phyloP scores from a whole-genome alignment of 495 filamentous ascomycete species.

The Xylaria grammica region DNA sequence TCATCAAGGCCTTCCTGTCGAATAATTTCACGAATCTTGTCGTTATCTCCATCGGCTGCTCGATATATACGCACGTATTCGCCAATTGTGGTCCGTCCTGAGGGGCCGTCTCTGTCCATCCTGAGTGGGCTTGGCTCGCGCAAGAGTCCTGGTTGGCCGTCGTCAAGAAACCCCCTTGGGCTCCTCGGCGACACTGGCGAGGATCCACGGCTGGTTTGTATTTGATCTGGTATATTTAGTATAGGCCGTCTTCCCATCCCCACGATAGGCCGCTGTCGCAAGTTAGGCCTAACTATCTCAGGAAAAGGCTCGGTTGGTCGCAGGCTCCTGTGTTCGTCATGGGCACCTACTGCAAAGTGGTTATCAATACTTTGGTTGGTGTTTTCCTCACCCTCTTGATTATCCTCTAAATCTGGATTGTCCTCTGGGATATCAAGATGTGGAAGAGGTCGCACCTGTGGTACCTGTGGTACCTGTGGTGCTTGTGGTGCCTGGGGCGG shows the following conservation, averaged over 20 bases:
- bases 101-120: conserved; percentile 9
- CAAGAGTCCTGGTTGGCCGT: conserved; percentile 15
- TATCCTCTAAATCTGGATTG: conserved; percentile 20
- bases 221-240: conserved; percentile 22
- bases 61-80: conserved; percentile 58
- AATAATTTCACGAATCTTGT: conserved; percentile 65
- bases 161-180: conserved; percentile 15
- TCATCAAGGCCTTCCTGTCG: conserved; percentile 55
- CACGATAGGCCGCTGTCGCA: conserved; percentile 30
- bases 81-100: conserved; percentile 37
- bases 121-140: conserved; percentile 12
- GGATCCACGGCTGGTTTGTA: conserved; percentile 14
- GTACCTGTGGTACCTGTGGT: not conserved
- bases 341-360: not conserved
- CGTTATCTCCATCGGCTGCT: conserved; percentile 62
- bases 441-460: conserved; percentile 3
- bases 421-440: conserved; percentile 16
- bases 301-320: conserved; percentile 16
- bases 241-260: conserved; percentile 22
- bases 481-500: not conserved
- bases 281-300: conserved; percentile 24
- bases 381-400: conserved; percentile 27
- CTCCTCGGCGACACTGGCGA: conserved; percentile 18
- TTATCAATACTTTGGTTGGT: not conserved
- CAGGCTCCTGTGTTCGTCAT: conserved; percentile 21